Conservation (phyloP, 1,139 yeast genomes). For the Groenewaldozyma auringiensis region DNA sequence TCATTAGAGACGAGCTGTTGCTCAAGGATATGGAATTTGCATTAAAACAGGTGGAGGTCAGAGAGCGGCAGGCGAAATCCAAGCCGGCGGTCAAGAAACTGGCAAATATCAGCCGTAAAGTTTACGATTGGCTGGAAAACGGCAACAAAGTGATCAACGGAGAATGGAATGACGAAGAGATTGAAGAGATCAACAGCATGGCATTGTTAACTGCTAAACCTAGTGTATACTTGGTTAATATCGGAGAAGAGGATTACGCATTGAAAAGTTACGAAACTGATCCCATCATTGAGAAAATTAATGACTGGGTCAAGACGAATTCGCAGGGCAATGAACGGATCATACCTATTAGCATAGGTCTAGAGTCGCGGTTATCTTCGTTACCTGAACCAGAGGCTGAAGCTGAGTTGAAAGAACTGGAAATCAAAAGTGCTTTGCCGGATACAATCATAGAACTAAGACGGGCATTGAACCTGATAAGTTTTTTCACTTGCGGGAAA, state of each 20-base stretch:
- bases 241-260: slow-evolving; percentile 89
- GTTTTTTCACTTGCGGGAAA: slow-evolving; percentile 80
- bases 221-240: slow-evolving; percentile 78
- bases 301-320: slow-evolving; percentile 78
- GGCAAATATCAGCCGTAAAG: slow-evolving; percentile 63
- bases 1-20: slow-evolving; percentile 78
- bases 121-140: slow-evolving; percentile 63
- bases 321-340: slow-evolving; percentile 76
- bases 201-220: slow-evolving; percentile 82
- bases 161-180: slow-evolving; percentile 48
- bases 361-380: slow-evolving; percentile 76
- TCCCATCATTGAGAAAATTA: slow-evolving; percentile 40
- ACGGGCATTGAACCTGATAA: slow-evolving; percentile 51
- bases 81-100: slow-evolving; percentile 48
- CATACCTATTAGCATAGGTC: slow-evolving; percentile 76
- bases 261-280: slow-evolving; percentile 35
- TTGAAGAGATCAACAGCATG: slow-evolving; percentile 84
- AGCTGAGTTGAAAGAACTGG: slow-evolving; percentile 71
- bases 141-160: slow-evolving; percentile 88
- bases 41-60: slow-evolving; percentile 14
- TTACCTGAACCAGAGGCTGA: slow-evolving; percentile 69
- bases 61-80: slow-evolving; percentile 39
- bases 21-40: slow-evolving; percentile 92
- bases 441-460: slow-evolving; percentile 64
- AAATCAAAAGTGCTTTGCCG: slow-evolving; percentile 74